Percentiles rank a stretch among this genome's conserved stretches.
Conservation (phyloP, 108 stramenopile genomes). For the Skeletonema grethae region DNA sequence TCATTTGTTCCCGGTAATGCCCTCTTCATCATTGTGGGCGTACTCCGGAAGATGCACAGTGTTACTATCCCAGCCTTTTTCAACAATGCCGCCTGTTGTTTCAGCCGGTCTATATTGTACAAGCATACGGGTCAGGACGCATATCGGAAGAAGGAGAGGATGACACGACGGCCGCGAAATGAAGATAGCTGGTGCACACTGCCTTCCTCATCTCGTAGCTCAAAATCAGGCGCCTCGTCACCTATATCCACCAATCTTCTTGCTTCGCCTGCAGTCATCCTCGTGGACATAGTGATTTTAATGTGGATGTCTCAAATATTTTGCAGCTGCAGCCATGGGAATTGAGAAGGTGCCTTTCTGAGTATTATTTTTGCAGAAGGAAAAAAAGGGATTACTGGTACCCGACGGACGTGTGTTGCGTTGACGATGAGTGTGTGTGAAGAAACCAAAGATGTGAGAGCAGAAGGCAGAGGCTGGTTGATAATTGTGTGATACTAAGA, state of each 20-base stretch:
- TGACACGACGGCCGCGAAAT: slow-evolving; percentile 11
- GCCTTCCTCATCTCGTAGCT: slow-evolving; percentile 5
- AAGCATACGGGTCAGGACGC: slow-evolving; percentile 10
- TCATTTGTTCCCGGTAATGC: not conserved
- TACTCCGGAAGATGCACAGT: not conserved
- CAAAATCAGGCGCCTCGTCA: slow-evolving; percentile 12
- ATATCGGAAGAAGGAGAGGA: slow-evolving; percentile 13
- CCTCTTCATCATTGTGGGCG: not conserved
- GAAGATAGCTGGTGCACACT: slow-evolving; percentile 1
- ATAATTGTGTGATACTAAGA: too few relatives aligned
- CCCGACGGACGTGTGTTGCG: too few relatives aligned
- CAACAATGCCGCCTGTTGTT: slow-evolving; percentile 12
- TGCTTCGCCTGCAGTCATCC: too few relatives aligned
- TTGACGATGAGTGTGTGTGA: too few relatives aligned
- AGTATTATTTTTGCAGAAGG: too few relatives aligned
- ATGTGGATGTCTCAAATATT: too few relatives aligned
- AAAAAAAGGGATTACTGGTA: too few relatives aligned
- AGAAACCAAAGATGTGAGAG: too few relatives aligned
- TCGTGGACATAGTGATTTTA: too few relatives aligned
- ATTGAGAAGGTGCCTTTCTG: too few relatives aligned
- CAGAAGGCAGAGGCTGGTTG: too few relatives aligned
- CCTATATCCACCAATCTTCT: not conserved
- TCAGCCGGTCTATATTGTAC: slow-evolving; percentile 14
- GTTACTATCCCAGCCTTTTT: slow-evolving; percentile 7
- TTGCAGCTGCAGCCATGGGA: too few relatives aligned